phyloP scores from a whole-genome alignment of 23 red algal species.

The Cyanidiococcus yangmingshanensis region DNA sequence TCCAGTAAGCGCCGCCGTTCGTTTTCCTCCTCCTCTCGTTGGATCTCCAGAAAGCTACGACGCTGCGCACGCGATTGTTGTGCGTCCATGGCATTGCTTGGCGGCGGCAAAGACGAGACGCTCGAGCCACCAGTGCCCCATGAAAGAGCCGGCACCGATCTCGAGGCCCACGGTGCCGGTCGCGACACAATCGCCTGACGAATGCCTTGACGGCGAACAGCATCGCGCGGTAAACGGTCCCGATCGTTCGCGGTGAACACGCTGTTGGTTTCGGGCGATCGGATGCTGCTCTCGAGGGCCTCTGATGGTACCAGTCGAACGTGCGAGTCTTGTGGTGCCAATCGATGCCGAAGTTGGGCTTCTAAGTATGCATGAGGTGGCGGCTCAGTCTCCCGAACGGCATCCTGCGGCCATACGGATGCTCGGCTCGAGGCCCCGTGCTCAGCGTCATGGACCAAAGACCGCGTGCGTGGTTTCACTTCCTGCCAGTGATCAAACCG shows the following conservation, averaged over 20 bases:
- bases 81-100: background rate
- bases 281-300: background rate
- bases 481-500: background rate
- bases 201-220: background rate
- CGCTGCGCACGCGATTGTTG: background rate
- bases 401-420: background rate
- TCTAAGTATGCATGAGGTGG: background rate
- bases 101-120: background rate
- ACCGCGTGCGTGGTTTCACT: background rate
- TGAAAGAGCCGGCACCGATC: background rate
- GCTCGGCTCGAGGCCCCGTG: background rate
- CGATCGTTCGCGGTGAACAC: background rate
- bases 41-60: background rate
- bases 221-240: background rate
- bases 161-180: background rate
- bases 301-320: background rate
- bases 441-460: background rate
- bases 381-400: background rate
- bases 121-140: background rate
- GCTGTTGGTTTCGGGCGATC: too few species aligned
- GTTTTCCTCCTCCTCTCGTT: background rate
- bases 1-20: background rate
- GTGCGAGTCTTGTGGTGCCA: background rate
- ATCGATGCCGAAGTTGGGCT: background rate
- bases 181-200: background rate